A percentile compares a stretch with the other conserved stretches of the same genome.
These are phyloP conservation scores for Adansonia rubrostipa DNA, from an alignment of 441 rosid genomes.

Conservation along the genomic window DNA sequence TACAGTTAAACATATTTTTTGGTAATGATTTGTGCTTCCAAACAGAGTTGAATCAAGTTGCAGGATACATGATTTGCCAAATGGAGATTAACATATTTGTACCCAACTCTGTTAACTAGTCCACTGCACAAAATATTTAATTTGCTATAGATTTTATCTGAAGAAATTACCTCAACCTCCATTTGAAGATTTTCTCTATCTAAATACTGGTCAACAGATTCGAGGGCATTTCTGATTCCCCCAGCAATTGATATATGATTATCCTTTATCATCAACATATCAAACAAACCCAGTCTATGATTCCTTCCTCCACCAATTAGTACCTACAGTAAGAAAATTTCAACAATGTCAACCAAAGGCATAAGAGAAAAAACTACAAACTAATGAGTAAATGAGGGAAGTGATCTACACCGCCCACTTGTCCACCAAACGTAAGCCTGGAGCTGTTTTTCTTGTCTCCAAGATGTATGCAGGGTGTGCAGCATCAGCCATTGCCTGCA, in stretches of 20 bases:
- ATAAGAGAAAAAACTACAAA: slow-evolving; percentile 21
- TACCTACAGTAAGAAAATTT: slow-evolving; percentile 51
- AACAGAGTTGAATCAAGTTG: slow-evolving; percentile 10
- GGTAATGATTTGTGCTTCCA: slow-evolving; percentile 2
- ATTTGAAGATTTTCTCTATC: slow-evolving; percentile 66
- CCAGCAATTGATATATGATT: slow-evolving; percentile 96
- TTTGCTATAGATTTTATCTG: background rate
- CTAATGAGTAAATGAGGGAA: slow-evolving; percentile 26
- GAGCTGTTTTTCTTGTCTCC: slow-evolving; percentile 97
- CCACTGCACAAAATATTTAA: background rate
- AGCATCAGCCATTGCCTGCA: slow-evolving; percentile 93
- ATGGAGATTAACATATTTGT: slow-evolving; percentile 18
- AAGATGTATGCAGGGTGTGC: slow-evolving; percentile 82
- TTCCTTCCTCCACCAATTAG: slow-evolving; percentile 92
- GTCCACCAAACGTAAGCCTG: slow-evolving; percentile 87
- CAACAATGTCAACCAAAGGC: slow-evolving; percentile 33
- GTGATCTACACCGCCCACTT: slow-evolving; percentile 86
- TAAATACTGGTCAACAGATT: slow-evolving; percentile 71
- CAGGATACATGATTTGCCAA: background rate
- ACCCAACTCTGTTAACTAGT: background rate
- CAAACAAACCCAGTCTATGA: slow-evolving; percentile 95
- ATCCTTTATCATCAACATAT: slow-evolving; percentile 96
- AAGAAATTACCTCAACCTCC: slow-evolving; percentile 82
- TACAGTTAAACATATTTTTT: background rate
- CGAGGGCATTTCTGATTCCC: slow-evolving; percentile 74